Base-by-base conservation (phyloP, 345 rosid genomes). In the Moricandia moricandioides region DNA sequence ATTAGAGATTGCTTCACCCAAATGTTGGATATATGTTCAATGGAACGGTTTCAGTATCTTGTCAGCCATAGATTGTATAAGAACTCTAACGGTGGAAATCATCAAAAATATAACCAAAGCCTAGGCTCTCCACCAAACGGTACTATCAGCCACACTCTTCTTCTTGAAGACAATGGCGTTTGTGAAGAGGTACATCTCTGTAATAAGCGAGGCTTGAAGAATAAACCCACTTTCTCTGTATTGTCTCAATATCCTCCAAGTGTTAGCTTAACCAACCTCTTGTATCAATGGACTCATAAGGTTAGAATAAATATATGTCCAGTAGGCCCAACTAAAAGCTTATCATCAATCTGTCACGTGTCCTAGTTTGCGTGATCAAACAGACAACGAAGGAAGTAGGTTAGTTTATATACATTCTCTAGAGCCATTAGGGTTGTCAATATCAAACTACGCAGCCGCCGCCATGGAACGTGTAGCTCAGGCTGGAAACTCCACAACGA, bases 191-290 rank as follows among this genome's bases (percentile, higher is more conserved):
- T 21, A 21, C 24, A 21, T 1, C 24, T 21, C 24, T 21, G 24
- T 2, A 21, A 21, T 21, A 21, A 21, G 24, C 2, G 24, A 21
- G 78, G 24, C 75, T 40, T 35, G 78, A 77, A 30, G 37, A 33
- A 6, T 33, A 6, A 21, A 21, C 24, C 24, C 24, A 6, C 1
- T 33, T 33, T 12, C 80, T 60, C 18, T 84, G 82, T 60, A 90
- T 81, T 3, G 85, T 83, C 52, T 85, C 85, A 14, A 90, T 47
- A 58, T 90, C 96, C 83, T 29, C 31, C 31, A 87, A 61, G 49
- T 87, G 91, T 29, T 7, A n/a, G 8, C 8, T 33, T 33, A 33
- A 33, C 37, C 37, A 33, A 33, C 8, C 37, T 6, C 5, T 33
- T 33, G 76, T 86, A 6, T 33, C 1, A 33, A 33, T 33, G 37